Base-by-base conservation (phyloP, 1,284 basidiomycete genomes). In the Malassezia globosa region DNA sequence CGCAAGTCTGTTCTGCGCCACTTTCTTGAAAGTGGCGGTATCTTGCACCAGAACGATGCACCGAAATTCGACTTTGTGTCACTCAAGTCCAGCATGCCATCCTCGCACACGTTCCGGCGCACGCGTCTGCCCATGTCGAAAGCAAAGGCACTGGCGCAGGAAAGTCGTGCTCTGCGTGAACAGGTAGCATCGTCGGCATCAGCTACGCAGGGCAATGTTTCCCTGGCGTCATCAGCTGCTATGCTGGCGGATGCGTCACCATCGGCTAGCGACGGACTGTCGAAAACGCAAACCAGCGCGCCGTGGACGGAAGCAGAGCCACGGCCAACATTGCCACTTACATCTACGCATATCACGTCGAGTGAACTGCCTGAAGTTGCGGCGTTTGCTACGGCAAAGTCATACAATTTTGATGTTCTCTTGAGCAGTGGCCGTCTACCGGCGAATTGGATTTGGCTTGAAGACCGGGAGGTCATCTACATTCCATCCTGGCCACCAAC, bases 381-480 rank as follows among this genome's bases (percentile, higher is more conserved):
- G 11, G 67, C 67, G 13, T 60, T 57, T 50, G 63, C 67, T 5
- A 69, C 67, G 1, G 64, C 67, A 4, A 51, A 62, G 37, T 55
- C 56, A 19, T 69, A 69, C 42, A 58, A 66, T 24, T 63, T 70
- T 26, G 44, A 52, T 26, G 54, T 54, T 31, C 48, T 70, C 26
- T 49, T 61, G 6, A 35, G 48, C 23, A 58, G 54, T 8, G 60
- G 58, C 4, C 42, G 61, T 0, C 52, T 69, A 23, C 66, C 66
- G 0, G 25, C 41, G 7, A 54, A 55, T 16, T 64, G 60, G 47
- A 55, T 52, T 35, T 55, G 65, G 40, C 53, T 70, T 13, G 64
- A 66, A 35, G 66, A 69, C 29, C 58, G 60, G 38, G 63, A 69
- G 38, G 66, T 66, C 22, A 63, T 70, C 13, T 60, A 70, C 43